phyloP scores from a whole-genome alignment of 2,329 filamentous ascomycete species.

The Botrytis fabae region DNA sequence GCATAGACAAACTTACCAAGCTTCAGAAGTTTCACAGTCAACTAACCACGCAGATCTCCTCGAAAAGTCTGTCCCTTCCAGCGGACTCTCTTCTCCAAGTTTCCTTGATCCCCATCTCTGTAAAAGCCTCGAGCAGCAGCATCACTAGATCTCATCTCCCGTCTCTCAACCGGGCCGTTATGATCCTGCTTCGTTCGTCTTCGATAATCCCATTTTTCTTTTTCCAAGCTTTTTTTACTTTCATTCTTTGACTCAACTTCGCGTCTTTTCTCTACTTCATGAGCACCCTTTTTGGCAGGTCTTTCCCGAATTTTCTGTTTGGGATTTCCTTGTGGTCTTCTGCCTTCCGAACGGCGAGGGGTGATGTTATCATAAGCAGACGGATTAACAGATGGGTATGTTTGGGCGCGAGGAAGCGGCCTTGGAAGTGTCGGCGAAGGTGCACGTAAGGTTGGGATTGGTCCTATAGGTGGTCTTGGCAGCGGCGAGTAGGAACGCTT shows the following conservation, averaged over 20 bases:
- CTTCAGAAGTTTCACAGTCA: background rate
- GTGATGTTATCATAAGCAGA: background rate
- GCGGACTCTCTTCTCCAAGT: accelerated
- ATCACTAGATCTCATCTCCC: background rate
- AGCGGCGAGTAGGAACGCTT: background rate
- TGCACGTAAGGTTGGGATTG: background rate
- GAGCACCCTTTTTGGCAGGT: background rate
- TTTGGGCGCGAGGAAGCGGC: background rate
- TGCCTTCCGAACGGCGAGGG: background rate
- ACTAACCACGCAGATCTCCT: background rate
- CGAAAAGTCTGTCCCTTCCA: background rate
- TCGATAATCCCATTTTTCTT: background rate
- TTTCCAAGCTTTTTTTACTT: accelerated
- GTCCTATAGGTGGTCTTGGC: background rate
- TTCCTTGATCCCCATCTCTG: accelerated
- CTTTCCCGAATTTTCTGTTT: background rate
- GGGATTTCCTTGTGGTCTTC: background rate
- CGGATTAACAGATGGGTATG: background rate
- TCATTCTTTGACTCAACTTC: background rate
- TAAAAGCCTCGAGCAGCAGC: background rate
- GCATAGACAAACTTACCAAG: background rate
- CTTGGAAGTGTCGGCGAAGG: background rate
- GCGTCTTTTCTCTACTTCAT: background rate
- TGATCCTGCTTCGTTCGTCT: background rate
- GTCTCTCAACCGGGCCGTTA: background rate